Base-by-base conservation (phyloP, 179 eudicot genomes). In the Sideroxylon spinosum region DNA sequence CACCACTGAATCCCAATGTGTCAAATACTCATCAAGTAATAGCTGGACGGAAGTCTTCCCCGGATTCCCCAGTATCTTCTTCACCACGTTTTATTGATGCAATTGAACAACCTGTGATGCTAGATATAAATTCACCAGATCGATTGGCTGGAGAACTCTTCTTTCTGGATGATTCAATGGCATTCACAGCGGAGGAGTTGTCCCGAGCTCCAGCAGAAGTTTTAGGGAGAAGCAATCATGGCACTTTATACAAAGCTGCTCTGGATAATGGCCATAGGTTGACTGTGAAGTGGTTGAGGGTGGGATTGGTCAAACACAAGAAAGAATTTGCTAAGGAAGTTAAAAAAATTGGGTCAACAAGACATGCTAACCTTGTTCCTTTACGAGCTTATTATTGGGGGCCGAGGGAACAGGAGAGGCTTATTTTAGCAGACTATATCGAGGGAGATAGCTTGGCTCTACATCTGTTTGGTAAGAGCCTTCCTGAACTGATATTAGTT, bases 131-230 rank as follows among this genome's bases (percentile, higher is more conserved):
- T 85, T 95, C 98, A 78, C 98, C 98, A 1, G 98, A 95, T 87
- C 87, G 95, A 68, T 90, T 95, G 86, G 93, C 93, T 70, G 98
- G 98, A 48, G 97, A 95, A 81, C 85, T 95, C 28, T 83, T 78
- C 77, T 91, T 95, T 82, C 85, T 93, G 62, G 98, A 95, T 81
- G 32, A 84, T 37, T 89, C 91, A 57, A 86, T 93, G 44, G 80
- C 86, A 59, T 91, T 95, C 80, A 91, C 98, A 16, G 91, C 93
- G 71, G 98, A 93, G 80, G 92, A 95, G 78, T 83, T 95, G 66
- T 95, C 98, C 56, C 88, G 95, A 71, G 97, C 98, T 76, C 98
- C 95, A 25, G 98, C 98, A 52, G 97, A 95, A 85, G 97, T 93
- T 77, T 91, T 95, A 80, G 98, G 98, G 78, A 86, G 97, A 83